Evolutionary conservation across 192 early-diverging fungal genomes (phyloP).

Genomic region (Coemansia sp.): DNA sequence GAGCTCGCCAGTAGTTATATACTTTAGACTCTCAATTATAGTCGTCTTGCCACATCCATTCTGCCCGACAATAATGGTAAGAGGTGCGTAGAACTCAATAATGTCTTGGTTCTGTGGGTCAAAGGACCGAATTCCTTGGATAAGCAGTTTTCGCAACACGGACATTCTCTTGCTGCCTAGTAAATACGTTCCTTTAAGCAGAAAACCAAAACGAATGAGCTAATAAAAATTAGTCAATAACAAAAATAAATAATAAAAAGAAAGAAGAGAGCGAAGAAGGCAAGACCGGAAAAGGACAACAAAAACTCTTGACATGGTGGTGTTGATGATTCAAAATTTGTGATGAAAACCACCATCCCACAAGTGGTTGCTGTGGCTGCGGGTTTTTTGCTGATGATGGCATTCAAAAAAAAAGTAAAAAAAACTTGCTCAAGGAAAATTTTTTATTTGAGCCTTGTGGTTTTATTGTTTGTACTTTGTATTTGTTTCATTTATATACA

Average conservation of each 20-base stretch:
- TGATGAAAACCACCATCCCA: neutral
- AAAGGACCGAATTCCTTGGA: conserved; percentile 92
- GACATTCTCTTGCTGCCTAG: conserved; percentile 49
- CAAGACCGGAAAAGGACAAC: neutral
- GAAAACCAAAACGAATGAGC: too few relatives aligned
- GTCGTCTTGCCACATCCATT: conserved; percentile 99
- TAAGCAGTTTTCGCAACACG: conserved; percentile 68
- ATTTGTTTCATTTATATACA: conserved; percentile 3
- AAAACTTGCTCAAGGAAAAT: too few relatives aligned
- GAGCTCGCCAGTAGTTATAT: conserved; percentile 87
- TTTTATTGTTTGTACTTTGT: neutral
- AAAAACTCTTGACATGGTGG: neutral
- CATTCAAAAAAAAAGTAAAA: too few relatives aligned
- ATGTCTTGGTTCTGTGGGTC: conserved; percentile 68
- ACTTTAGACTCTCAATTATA: conserved; percentile 96
- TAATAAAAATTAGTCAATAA: neutral
- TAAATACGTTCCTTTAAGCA: neutral
- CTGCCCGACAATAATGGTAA: conserved; percentile 94
- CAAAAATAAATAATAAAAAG: conserved; percentile 1
- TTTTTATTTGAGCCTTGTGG: neutral
- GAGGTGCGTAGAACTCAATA: conserved; percentile 85
- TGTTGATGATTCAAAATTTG: neutral
- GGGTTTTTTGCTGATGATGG: neutral
- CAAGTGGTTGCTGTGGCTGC: conserved; percentile 8
- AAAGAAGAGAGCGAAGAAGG: neutral